A percentile compares a stretch with the other conserved stretches of the same genome.
phyloP scores from a whole-genome alignment of 345 rosid genomes.

The Gossypium raimondii region DNA sequence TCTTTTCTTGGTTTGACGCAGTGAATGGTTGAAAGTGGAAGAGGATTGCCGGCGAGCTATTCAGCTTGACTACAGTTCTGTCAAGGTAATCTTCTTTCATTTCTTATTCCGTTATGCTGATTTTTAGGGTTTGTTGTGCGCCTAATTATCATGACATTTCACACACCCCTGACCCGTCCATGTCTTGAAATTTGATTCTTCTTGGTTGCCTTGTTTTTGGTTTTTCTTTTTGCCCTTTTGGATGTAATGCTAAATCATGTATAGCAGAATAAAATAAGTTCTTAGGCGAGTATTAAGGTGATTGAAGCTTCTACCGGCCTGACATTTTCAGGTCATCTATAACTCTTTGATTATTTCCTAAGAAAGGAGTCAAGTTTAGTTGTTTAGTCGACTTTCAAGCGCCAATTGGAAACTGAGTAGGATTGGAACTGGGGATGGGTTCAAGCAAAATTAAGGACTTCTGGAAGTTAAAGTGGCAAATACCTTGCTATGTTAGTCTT shows the following conservation, averaged over 20 bases:
- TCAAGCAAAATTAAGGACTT: background rate
- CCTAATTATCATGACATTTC: background rate
- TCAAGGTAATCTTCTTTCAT: constrained; percentile 45
- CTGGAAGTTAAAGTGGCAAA: background rate
- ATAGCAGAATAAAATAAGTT: background rate
- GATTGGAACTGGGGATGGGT: background rate
- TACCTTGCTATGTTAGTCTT: background rate
- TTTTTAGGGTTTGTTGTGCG: background rate
- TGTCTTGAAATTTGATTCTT: constrained; percentile 5
- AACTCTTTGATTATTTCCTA: background rate
- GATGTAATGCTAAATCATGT: background rate
- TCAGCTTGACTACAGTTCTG: constrained; percentile 57
- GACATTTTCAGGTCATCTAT: background rate
- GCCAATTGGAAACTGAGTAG: background rate
- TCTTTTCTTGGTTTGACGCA: constrained; percentile 24
- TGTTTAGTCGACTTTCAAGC: background rate
- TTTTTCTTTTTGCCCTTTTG: background rate
- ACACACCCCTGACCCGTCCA: background rate
- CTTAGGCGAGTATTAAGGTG: background rate
- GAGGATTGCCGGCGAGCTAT: constrained; percentile 77
- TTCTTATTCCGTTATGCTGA: background rate
- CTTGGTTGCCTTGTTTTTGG: background rate
- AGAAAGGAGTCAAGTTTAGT: background rate
- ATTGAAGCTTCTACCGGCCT: background rate
- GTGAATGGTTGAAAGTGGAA: constrained; percentile 84